Conservation (phyloP, 139 green algal genomes). For the Ettlia oleoabundans region DNA sequence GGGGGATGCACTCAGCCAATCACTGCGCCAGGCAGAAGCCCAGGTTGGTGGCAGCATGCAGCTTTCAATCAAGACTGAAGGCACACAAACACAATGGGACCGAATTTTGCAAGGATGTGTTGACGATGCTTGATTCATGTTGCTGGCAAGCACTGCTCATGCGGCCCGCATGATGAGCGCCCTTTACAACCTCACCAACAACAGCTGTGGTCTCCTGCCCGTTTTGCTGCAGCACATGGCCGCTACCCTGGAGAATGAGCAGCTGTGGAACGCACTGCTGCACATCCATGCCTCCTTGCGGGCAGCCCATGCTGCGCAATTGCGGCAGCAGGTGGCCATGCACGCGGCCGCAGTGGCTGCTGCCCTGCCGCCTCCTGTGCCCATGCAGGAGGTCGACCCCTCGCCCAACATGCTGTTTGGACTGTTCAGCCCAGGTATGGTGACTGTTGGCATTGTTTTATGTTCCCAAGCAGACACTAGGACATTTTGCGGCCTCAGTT, state of each 20-base stretch:
- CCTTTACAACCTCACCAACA: too few relatives aligned
- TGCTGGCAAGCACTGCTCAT: too few relatives aligned
- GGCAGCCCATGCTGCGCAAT: slow-evolving; percentile 2
- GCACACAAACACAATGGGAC: neutral
- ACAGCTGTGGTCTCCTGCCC: too few relatives aligned
- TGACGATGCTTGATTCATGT: neutral
- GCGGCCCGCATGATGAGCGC: too few relatives aligned
- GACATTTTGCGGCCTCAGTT: too few relatives aligned
- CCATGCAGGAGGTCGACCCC: neutral
- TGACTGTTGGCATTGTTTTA: too few relatives aligned
- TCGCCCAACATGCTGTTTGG: slow-evolving; percentile 7
- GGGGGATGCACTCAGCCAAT: neutral
- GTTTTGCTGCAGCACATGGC: slow-evolving; percentile 14
- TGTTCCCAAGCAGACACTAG: too few relatives aligned
- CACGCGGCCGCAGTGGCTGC: slow-evolving; percentile 2
- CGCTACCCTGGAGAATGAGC: slow-evolving; percentile 16
- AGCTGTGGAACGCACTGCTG: slow-evolving; percentile 34
- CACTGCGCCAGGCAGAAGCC: neutral
- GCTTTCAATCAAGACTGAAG: neutral
- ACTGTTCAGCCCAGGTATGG: slow-evolving; percentile 42
- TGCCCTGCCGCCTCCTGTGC: neutral
- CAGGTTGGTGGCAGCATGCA: neutral
- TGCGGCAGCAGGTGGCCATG: slow-evolving; percentile 30
- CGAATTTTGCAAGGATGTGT: neutral
- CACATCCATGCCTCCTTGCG: slow-evolving; percentile 39